These are phyloP conservation scores for Pichia thaimueangensis DNA, from an alignment of 805 yeast species.

Conservation along the genomic window DNA sequence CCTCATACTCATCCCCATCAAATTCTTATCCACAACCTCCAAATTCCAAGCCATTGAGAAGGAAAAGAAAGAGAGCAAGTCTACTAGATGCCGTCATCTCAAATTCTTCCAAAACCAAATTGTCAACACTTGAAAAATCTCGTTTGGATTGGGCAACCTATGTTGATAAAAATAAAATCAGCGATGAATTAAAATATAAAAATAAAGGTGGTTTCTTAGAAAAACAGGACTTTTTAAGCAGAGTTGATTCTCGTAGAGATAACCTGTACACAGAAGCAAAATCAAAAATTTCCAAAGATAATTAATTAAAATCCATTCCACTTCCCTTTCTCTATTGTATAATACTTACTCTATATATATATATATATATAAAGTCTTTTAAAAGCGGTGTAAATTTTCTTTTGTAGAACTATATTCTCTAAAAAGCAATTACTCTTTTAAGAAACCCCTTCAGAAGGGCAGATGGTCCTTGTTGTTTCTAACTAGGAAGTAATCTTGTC, in stretches of 20 bases:
- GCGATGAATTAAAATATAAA: slow-evolving; percentile 71
- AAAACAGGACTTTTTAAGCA: slow-evolving; percentile 78
- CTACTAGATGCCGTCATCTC: slow-evolving; percentile 69
- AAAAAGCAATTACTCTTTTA: too few relatives aligned
- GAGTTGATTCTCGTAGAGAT: slow-evolving; percentile 61
- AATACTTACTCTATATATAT: not conserved
- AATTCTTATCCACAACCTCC: too few relatives aligned
- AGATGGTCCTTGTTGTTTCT: too few relatives aligned
- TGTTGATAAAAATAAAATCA: slow-evolving; percentile 79
- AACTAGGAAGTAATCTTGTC: too few relatives aligned
- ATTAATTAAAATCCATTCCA: not conserved
- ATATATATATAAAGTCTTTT: not conserved
- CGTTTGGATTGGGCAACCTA: slow-evolving; percentile 92
- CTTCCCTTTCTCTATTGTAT: not conserved
- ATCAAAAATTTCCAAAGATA: slow-evolving; percentile 3
- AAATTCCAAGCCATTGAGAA: too few relatives aligned
- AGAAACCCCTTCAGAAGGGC: too few relatives aligned
- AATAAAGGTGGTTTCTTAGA: slow-evolving; percentile 90
- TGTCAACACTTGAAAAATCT: slow-evolving; percentile 89
- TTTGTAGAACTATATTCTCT: too few relatives aligned
- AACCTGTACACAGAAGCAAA: slow-evolving; percentile 39
- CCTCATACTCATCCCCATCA: not conserved
- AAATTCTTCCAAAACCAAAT: slow-evolving; percentile 63
- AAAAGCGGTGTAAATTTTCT: too few relatives aligned
- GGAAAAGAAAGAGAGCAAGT: slow-evolving; percentile 65